Evolutionary conservation across 129 eudicot genomes (phyloP).

Genomic region (Smallanthus sonchifolius): DNA sequence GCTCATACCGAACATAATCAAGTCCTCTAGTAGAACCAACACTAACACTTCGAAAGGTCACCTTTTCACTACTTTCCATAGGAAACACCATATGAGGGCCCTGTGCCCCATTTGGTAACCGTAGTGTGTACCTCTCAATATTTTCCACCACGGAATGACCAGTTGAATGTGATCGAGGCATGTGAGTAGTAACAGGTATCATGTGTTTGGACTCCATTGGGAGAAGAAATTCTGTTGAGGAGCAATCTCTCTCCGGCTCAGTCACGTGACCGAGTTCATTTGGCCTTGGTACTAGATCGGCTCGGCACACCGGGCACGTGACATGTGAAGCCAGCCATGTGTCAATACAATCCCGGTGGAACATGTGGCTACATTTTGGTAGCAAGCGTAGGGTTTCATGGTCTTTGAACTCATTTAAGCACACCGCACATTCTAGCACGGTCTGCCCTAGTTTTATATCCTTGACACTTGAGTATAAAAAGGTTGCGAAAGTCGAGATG

Average conservation of each 20-base stretch:
- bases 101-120: slow-evolving; percentile 52
- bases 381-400: slow-evolving; percentile 48
- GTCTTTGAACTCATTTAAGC: slow-evolving; percentile 61
- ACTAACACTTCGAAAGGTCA: slow-evolving; percentile 37
- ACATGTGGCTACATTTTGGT: slow-evolving; percentile 59
- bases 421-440: slow-evolving; percentile 57
- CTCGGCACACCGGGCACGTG: slow-evolving; percentile 67
- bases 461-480: slow-evolving; percentile 50
- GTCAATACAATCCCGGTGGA: slow-evolving; percentile 55
- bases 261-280: slow-evolving; percentile 20
- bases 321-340: slow-evolving; percentile 56
- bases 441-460: slow-evolving; percentile 48
- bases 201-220: background rate
- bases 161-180: slow-evolving; percentile 56
- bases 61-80: slow-evolving; percentile 29
- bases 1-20: slow-evolving; percentile 5
- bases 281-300: slow-evolving; percentile 32
- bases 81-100: slow-evolving; percentile 19
- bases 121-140: slow-evolving; percentile 53
- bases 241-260: slow-evolving; percentile 7
- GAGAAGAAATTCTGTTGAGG: slow-evolving; percentile 25
- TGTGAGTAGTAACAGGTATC: slow-evolving; percentile 1
- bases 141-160: slow-evolving; percentile 50
- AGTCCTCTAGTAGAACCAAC: slow-evolving; percentile 23
- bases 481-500: slow-evolving; percentile 39